Conservation (phyloP, 228 moss, liverwort and hornwort species). For the Sphagnum magellanicum region DNA sequence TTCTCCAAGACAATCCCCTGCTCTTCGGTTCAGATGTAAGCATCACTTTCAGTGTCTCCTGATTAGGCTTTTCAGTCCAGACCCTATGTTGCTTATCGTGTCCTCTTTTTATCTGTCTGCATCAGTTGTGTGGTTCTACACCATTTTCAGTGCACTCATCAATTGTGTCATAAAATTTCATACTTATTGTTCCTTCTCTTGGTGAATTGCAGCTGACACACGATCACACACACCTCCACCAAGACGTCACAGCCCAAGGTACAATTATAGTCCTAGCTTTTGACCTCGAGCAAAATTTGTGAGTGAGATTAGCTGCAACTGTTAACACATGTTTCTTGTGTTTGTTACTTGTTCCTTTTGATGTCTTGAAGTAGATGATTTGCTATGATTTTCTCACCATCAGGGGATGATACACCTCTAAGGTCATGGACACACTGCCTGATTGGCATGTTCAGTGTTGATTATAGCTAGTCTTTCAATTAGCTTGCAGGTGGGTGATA, state of each 20-base stretch:
- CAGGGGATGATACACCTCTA: not conserved
- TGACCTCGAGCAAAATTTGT: not conserved
- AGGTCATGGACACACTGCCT: not conserved
- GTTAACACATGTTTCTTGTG: not conserved
- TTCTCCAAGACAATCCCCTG: slow-evolving; percentile 9
- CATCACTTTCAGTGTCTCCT: not conserved
- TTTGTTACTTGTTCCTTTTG: not conserved
- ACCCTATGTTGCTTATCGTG: not conserved
- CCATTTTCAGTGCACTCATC: no score
- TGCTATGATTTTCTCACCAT: not conserved
- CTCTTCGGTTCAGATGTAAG: slow-evolving; percentile 39
- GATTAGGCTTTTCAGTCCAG: not conserved
- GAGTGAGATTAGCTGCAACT: not conserved
- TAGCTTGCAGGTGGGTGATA: no score
- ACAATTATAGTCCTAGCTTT: no score
- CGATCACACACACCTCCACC: slow-evolving; percentile 36
- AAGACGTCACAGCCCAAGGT: slow-evolving; percentile 26
- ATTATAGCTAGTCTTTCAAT: no score
- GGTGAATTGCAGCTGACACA: slow-evolving; percentile 27
- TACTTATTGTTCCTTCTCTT: not conserved
- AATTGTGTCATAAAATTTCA: not conserved
- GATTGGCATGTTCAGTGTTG: no score
- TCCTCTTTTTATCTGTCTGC: not conserved
- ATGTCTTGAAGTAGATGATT: not conserved
- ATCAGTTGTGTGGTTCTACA: not conserved